Evolutionary conservation across 2,329 filamentous ascomycete genomes (phyloP).

Genomic region (Paraphoma chrysanthemicola): DNA sequence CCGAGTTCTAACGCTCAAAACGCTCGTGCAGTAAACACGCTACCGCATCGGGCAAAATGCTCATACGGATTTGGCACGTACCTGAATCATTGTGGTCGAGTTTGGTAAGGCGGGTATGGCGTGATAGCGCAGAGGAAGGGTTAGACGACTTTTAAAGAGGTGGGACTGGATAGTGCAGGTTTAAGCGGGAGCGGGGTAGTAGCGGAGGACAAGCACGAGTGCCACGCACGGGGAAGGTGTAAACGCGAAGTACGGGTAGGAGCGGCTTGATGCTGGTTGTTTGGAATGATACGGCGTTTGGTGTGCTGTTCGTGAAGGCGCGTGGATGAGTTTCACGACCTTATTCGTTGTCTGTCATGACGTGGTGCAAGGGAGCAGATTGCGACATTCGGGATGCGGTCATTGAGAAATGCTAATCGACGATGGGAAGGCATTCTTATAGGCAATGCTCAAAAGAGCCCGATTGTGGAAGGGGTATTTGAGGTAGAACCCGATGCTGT

Average conservation of each 20-base stretch:
- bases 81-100: constrained; percentile 33
- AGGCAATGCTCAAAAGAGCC: not conserved
- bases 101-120: constrained; percentile 36
- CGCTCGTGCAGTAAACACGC: constrained; percentile 11
- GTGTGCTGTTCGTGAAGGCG: not conserved
- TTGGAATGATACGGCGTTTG: not conserved
- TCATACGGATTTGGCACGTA: constrained; percentile 19
- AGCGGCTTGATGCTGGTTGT: not conserved
- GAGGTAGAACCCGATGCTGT: not conserved
- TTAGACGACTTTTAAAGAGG: constrained; percentile 16
- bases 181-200: constrained; percentile 19
- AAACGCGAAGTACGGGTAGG: not conserved
- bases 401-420: not conserved
- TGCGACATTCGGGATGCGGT: not conserved
- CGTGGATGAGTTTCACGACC: not conserved
- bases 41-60: constrained; percentile 23
- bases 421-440: not conserved
- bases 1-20: not conserved
- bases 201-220: not conserved
- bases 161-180: constrained; percentile 12
- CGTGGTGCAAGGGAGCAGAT: not conserved
- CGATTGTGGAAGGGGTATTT: not conserved
- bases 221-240: not conserved
- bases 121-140: constrained; percentile 32
- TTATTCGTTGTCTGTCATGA: not conserved